Evolutionary conservation across 257 asterid species (phyloP).

Genomic region (Gentiana dahurica): DNA sequence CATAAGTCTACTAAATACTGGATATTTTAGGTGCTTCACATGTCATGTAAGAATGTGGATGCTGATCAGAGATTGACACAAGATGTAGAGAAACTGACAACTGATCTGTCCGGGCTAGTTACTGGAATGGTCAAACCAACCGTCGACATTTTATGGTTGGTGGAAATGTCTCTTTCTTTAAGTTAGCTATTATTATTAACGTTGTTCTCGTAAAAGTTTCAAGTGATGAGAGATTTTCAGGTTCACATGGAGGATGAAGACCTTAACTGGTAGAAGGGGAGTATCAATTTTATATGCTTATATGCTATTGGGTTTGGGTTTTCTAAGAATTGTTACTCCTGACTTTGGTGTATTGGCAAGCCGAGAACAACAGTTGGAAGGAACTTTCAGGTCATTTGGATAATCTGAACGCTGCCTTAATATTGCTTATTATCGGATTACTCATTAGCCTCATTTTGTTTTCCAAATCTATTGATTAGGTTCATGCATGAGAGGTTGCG

Average conservation of each 20-base stretch:
- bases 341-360: constrained; percentile 88
- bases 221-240: constrained; percentile 33
- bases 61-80: constrained; percentile 98
- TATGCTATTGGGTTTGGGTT: constrained; percentile 95
- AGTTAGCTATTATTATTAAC: constrained; percentile 4
- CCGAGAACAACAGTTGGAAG: constrained; percentile 90
- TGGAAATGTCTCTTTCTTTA: constrained; percentile 1
- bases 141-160: constrained; percentile 92
- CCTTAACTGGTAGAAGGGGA: constrained; percentile 91
- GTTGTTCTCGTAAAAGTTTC: constrained; percentile 7
- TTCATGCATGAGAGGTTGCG: constrained; percentile 98
- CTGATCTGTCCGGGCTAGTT: constrained; percentile 90
- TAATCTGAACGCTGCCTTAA: constrained; percentile 7
- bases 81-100: constrained; percentile 90
- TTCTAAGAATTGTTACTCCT: constrained; percentile 84
- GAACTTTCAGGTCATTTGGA: constrained; percentile 77
- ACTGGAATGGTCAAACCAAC: constrained; percentile 99
- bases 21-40: constrained; percentile 59
- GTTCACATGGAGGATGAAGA: constrained; percentile 99
- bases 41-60: constrained; percentile 58
- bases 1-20: constrained; percentile 8
- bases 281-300: constrained; percentile 84
- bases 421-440: constrained; percentile 6
- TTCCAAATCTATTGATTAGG: constrained; percentile 31
- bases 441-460: neutral